Evolutionary conservation across 805 yeast genomes (phyloP).

Genomic region (Saturnispora diversa): DNA sequence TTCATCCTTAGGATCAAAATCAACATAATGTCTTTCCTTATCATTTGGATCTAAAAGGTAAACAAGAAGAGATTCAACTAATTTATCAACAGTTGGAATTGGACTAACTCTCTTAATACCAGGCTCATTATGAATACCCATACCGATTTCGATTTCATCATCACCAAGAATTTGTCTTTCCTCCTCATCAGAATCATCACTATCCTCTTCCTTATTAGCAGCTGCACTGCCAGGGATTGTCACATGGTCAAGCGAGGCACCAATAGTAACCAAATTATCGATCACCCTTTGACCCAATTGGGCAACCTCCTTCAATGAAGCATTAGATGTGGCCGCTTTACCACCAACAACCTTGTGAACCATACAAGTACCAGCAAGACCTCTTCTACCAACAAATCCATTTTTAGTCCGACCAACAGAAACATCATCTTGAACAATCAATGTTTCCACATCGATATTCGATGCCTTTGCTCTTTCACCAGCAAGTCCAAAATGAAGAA

Average conservation of each 20-base stretch:
- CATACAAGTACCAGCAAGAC: slow-evolving; percentile 82
- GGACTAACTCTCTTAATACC: slow-evolving; percentile 60
- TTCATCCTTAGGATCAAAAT: slow-evolving; percentile 49
- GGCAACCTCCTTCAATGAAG: slow-evolving; percentile 43
- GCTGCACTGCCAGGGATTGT: slow-evolving; percentile 67
- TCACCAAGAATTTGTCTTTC: slow-evolving; percentile 36
- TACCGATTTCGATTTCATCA: slow-evolving; percentile 78
- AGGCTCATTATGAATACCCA: slow-evolving; percentile 95
- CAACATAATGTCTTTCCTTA: slow-evolving; percentile 72
- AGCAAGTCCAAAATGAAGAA: slow-evolving; percentile 85
- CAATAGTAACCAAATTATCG: slow-evolving; percentile 70
- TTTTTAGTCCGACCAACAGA: slow-evolving; percentile 89
- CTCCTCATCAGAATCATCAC: slow-evolving; percentile 35
- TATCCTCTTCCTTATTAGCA: slow-evolving; percentile 13
- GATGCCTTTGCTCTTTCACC: slow-evolving; percentile 78
- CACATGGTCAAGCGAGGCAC: slow-evolving; percentile 83
- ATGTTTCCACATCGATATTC: slow-evolving; percentile 64
- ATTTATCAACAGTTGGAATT: slow-evolving; percentile 60
- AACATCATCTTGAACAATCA: slow-evolving; percentile 84
- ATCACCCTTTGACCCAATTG: slow-evolving; percentile 54
- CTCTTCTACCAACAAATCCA: slow-evolving; percentile 90
- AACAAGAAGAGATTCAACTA: slow-evolving; percentile 52
- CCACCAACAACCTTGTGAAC: slow-evolving; percentile 86
- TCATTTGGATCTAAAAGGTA: slow-evolving; percentile 57
- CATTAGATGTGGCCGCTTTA: slow-evolving; percentile 27